phyloP scores from a whole-genome alignment of 495 filamentous ascomycete species.

The Talaromyces borbonicus region DNA sequence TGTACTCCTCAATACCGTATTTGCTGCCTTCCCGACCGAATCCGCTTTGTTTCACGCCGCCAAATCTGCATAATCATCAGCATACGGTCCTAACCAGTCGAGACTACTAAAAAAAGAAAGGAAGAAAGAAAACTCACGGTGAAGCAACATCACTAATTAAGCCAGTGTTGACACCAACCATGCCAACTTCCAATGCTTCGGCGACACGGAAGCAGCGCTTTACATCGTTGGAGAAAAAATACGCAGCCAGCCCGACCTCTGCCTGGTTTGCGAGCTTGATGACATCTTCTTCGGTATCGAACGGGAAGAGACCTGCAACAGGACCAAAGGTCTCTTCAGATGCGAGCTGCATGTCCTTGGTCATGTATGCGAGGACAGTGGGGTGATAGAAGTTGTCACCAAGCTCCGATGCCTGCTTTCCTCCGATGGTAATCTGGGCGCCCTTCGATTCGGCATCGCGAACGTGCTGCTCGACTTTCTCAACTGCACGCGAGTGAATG shows the following conservation, averaged over 20 bases:
- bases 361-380: conserved; percentile 65
- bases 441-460: conserved; percentile 52
- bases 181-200: conserved; percentile 56
- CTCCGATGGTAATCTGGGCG: conserved; percentile 12
- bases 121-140: conserved; percentile 9
- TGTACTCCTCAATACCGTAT: conserved; percentile 87
- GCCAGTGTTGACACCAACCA: conserved; percentile 31
- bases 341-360: conserved; percentile 55
- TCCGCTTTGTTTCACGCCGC: conserved; percentile 44
- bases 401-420: conserved; percentile 30
- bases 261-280: conserved; percentile 58
- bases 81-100: not conserved
- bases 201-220: conserved; percentile 56
- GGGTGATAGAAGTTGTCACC: conserved; percentile 58
- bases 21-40: conserved; percentile 59
- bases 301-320: conserved; percentile 61
- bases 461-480: conserved; percentile 62
- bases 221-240: conserved; percentile 61
- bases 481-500: conserved; percentile 57
- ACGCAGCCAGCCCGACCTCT: conserved; percentile 70
- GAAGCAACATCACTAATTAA: conserved; percentile 21
- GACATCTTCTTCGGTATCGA: conserved; percentile 69
- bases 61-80: conserved; percentile 24
- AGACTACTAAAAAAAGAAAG: conserved; percentile 4
- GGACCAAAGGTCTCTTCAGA: conserved; percentile 75